Base-by-base conservation (phyloP, 805 yeast genomes). In the Saccharomycodes ludwigii region DNA sequence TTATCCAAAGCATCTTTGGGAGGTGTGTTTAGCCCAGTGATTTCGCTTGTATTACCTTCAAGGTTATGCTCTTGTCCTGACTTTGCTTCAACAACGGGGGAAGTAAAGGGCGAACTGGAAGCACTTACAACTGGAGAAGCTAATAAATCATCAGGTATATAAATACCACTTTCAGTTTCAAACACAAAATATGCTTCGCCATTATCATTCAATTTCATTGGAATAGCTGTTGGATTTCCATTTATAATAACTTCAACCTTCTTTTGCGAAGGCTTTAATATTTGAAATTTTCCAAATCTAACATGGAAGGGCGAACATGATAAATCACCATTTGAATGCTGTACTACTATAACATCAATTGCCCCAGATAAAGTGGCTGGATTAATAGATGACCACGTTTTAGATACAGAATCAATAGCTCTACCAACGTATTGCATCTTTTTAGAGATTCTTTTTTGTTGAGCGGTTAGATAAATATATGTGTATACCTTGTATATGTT, bases 121-220 rank as follows among this genome's bases (percentile, higher is more conserved):
- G 82, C 76, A 34, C 80, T 71, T 20, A 79, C 58, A 18, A 85
- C 91, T 0, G 96, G 96, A 0, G 94, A 82, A 0, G 95, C 82
- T 42, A 84, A 71, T 40, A 84, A 66, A 36, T 79, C 79, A 34
- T 66, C 63, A 1, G 95, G 94, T 16, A 91, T 76, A 37, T 71
- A 68, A 7, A 54, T 47, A 27, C 66, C 66, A 26, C 67, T 70
- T 24, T 67, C 68, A 1, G 95, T 80, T 47, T 85, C 95, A 58
- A 91, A 88, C 25, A 91, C 97, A 50, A 91, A 91, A 52, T 85
- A 85, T 0, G 97, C 98, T 55, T 91, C 98, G 10, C 98, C 98
- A 6, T 93, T 95, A 38, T 91, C 98, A 11, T 95, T 94, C 27
- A 91, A 61, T 54, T 91, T 91, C 97, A 91, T 91, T 6, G 95